Conservation (phyloP, 352 stramenopile species). For the Peronospora belbahrii region DNA sequence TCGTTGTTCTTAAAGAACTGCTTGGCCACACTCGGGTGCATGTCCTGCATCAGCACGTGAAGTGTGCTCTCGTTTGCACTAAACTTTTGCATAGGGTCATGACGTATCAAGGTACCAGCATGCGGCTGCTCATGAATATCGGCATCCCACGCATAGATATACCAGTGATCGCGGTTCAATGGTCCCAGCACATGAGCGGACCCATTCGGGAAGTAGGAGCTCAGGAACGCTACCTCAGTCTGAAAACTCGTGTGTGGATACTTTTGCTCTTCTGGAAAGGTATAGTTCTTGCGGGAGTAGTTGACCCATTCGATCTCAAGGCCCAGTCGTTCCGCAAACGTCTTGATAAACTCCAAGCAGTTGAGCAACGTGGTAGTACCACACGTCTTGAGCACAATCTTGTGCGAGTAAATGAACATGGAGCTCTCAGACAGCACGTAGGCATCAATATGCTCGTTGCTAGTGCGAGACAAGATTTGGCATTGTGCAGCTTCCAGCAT, state of each 20-base stretch:
- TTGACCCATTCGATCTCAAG: constrained; percentile 97
- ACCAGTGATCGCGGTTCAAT: constrained; percentile 98
- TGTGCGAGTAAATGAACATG: constrained; percentile 98
- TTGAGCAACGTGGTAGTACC: constrained; percentile 97
- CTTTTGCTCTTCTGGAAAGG: constrained; percentile 95
- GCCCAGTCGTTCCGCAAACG: constrained; percentile 78
- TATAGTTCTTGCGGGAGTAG: constrained; percentile 99
- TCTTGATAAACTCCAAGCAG: constrained; percentile 81
- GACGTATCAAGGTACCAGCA: constrained; percentile 7
- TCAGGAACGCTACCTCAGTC: constrained; percentile 95
- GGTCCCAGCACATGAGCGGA: constrained; percentile 87
- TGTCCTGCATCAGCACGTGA: constrained; percentile 84
- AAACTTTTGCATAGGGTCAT: constrained; percentile 11
- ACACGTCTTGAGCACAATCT: constrained; percentile 99
- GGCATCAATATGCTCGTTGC: constrained; percentile 93
- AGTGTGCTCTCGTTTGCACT: constrained; percentile 58
- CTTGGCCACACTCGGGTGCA: constrained; percentile 71
- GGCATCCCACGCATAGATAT: constrained; percentile 95
- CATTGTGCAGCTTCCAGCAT: constrained; percentile 94
- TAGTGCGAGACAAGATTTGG: constrained; percentile 94
- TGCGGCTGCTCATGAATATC: constrained; percentile 63
- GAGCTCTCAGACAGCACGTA: constrained; percentile 95
- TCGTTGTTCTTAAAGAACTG: constrained; percentile 83
- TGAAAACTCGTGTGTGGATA: constrained; percentile 96
- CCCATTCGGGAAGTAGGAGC: constrained; percentile 80